Percentiles rank a stretch among this genome's conserved stretches.
phyloP scores from a whole-genome alignment of 2,329 filamentous ascomycete genomes.

The Alternaria atra region DNA sequence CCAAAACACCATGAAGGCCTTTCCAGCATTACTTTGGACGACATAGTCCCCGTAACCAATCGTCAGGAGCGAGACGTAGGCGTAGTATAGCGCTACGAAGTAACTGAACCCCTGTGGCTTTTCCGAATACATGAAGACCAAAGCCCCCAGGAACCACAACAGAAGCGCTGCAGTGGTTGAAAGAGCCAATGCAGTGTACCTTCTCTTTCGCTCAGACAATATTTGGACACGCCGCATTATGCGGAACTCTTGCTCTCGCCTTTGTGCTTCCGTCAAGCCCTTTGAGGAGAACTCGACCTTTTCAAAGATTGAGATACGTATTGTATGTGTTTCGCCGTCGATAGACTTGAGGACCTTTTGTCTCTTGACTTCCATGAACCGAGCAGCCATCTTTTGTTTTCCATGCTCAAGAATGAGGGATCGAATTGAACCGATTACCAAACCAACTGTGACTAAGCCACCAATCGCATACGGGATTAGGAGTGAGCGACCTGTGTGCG shows the following conservation, averaged over 20 bases:
- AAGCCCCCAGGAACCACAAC: slow-evolving; percentile 60
- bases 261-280: slow-evolving; percentile 49
- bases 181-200: slow-evolving; percentile 53
- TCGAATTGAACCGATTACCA: slow-evolving; percentile 64
- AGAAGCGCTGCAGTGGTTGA: slow-evolving; percentile 51
- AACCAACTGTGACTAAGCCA: slow-evolving; percentile 64
- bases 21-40: slow-evolving; percentile 60
- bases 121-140: slow-evolving; percentile 61
- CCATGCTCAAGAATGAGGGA: slow-evolving; percentile 61
- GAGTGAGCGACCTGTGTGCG: slow-evolving; percentile 60
- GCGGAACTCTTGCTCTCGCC: slow-evolving; percentile 59
- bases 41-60: slow-evolving; percentile 65
- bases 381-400: slow-evolving; percentile 60
- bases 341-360: slow-evolving; percentile 53
- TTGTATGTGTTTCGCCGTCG: slow-evolving; percentile 52
- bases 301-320: slow-evolving; percentile 54
- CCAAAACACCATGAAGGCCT: slow-evolving; percentile 67
- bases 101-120: slow-evolving; percentile 60
- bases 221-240: slow-evolving; percentile 55
- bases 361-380: slow-evolving; percentile 60
- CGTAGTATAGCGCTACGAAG: slow-evolving; percentile 63
- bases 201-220: slow-evolving; percentile 46
- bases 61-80: slow-evolving; percentile 62
- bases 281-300: slow-evolving; percentile 54
- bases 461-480: slow-evolving; percentile 65